These are phyloP conservation scores for Chaetomiaceae sp. DNA, from an alignment of 2,329 filamentous ascomycete genomes.

Conservation along the genomic window DNA sequence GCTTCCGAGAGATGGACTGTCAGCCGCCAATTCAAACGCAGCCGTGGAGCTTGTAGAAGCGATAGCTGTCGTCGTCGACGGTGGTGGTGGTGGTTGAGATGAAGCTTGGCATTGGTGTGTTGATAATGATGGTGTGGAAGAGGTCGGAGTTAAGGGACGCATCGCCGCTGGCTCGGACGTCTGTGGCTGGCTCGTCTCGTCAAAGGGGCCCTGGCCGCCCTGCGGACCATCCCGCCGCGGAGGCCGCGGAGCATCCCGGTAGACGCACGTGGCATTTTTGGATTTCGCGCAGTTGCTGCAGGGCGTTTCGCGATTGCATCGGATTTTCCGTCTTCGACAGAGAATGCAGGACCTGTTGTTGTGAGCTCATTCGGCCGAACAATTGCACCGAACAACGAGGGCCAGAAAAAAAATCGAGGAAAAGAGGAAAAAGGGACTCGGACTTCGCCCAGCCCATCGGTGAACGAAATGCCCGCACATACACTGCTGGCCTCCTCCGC, in stretches of 20 bases:
- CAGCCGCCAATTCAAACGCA: not conserved
- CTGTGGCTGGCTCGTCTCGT: not conserved
- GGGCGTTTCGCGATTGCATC: conserved; percentile 39
- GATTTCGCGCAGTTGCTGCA: conserved; percentile 41
- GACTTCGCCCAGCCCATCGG: not conserved
- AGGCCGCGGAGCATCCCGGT: conserved; percentile 25
- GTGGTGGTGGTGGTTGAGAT: not conserved
- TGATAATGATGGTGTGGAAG: not conserved
- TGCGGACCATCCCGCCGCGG: not conserved
- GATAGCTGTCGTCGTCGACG: not conserved
- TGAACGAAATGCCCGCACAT: not conserved
- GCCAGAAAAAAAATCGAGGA: not conserved
- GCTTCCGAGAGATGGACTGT: not conserved
- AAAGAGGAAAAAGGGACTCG: not conserved
- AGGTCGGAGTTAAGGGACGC: conserved; percentile 8
- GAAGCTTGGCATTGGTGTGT: not conserved
- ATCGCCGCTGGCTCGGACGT: not conserved
- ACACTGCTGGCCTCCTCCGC: conserved; percentile 21
- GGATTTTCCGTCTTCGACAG: conserved; percentile 42
- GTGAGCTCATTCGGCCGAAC: not conserved
- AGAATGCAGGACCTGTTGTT: conserved; percentile 36
- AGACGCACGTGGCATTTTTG: conserved; percentile 34
- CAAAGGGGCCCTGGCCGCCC: not conserved
- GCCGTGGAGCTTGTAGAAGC: not conserved
- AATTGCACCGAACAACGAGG: not conserved